Evolutionary conservation across 495 filamentous ascomycete species (phyloP), one percentile per base, ranked within the genome.

Genomic region (Penicillium pancosmium): DNA sequence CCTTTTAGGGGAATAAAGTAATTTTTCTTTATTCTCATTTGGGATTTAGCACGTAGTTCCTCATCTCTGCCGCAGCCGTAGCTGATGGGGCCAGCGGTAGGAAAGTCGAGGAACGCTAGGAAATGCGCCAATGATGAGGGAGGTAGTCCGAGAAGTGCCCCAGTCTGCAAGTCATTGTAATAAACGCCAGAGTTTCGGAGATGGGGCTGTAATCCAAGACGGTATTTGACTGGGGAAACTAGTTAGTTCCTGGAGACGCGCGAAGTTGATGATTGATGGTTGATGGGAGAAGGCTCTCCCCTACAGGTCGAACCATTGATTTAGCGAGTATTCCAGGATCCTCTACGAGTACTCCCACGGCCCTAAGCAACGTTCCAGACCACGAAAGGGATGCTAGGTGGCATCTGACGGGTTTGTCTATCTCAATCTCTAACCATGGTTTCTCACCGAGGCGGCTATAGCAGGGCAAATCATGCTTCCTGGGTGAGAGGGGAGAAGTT

Each of bases 121-220:
- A 15, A n/a, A 40, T 40, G 15, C 4, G 15, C 36, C 36, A 40
- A 40, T n/a, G 15, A 40, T 15, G 27, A 31, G 8, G 27, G 27
- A 6, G 15, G 2, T 40, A 13, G 15, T 40, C 36, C 11, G 5
- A 40, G 15, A 16, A 44, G 3, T 44, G 27, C 8, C 16, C 15
- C 41, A 56, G 36, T 34, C 51, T 59, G 59, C 59, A 65, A 59
- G 41, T 52, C 52, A 59, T 65, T 31, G 49, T 56, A 59, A 59
- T 16, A 44, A 53, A 21, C 44, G 44, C 50, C 43, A 52, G 27
- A 23, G 12, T 18, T 23, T 19, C 12, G 1, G 8, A 44, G 41
- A 44, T 5, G n/a, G n/a, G n/a, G n/a, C n/a, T 48, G 21, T 48
- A 48, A 48, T 23, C 6, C n/a, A 19, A 27, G 31, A 48, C 46